phyloP scores from a whole-genome alignment of 805 yeast genomes.

The Schizosaccharomyces cryophilus region DNA sequence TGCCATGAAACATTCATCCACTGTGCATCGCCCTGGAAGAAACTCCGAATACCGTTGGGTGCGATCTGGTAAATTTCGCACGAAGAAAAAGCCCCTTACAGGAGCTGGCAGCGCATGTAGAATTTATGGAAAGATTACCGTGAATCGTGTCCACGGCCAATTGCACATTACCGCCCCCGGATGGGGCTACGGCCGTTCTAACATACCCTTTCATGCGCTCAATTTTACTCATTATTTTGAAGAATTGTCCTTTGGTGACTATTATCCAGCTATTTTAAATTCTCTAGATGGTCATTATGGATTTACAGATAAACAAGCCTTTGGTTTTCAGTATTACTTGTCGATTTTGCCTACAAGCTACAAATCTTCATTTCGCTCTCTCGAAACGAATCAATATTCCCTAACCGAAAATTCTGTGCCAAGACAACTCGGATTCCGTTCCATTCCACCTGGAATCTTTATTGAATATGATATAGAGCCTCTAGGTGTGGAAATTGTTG shows the following conservation, averaged over 20 bases:
- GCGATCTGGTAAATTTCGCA: constrained; percentile 4
- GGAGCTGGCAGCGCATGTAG: constrained; percentile 43
- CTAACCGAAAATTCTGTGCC: constrained; percentile 19
- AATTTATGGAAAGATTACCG: constrained; percentile 58
- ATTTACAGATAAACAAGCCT: constrained; percentile 21
- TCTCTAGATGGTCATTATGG: constrained; percentile 66
- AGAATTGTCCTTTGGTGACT: constrained; percentile 78
- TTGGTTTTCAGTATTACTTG: constrained; percentile 34
- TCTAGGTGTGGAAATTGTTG: constrained; percentile 14
- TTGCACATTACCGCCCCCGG: constrained; percentile 67
- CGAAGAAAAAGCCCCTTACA: constrained; percentile 3
- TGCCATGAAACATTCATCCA: neutral
- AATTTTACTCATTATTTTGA: constrained; percentile 67
- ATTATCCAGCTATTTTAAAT: constrained; percentile 62
- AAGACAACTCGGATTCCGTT: neutral
- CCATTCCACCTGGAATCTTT: constrained; percentile 14
- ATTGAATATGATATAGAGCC: constrained; percentile 80
- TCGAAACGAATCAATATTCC: constrained; percentile 75
- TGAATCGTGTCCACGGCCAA: constrained; percentile 66
- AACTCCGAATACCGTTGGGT: constrained; percentile 7
- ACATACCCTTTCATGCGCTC: constrained; percentile 14
- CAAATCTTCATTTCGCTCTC: constrained; percentile 33
- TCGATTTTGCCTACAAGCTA: constrained; percentile 69
- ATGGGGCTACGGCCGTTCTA: constrained; percentile 26
- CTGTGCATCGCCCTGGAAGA: constrained; percentile 1